Conservation (phyloP, 768 basidiomycete species). For the Ramaria sp. region DNA sequence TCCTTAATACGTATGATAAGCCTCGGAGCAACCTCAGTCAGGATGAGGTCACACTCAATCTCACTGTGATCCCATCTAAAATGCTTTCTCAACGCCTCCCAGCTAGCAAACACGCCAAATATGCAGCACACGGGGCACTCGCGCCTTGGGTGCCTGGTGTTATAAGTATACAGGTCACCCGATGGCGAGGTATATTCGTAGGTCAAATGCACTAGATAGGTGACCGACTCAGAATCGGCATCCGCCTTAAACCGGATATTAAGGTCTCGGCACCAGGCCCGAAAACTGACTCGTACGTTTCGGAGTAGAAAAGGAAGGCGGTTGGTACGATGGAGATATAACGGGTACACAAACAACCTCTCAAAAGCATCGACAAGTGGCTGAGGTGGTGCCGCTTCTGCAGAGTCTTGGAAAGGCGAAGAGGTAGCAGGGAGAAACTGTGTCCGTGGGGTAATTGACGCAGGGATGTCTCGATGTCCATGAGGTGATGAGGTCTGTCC, state of each 20-base stretch:
- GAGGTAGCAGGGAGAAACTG: too few species aligned
- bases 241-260: slow-evolving; percentile 24
- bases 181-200: slow-evolving; percentile 7
- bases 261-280: slow-evolving; percentile 26
- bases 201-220: slow-evolving; percentile 17
- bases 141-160: slow-evolving; percentile 17
- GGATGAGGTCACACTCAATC: slow-evolving; percentile 16
- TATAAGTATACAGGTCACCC: slow-evolving; percentile 7
- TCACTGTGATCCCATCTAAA: slow-evolving; percentile 37
- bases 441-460: background rate
- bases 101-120: slow-evolving; percentile 31
- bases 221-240: slow-evolving; percentile 12
- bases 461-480: background rate
- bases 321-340: background rate
- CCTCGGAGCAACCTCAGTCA: slow-evolving; percentile 25
- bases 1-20: slow-evolving; percentile 1
- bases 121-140: slow-evolving; percentile 46
- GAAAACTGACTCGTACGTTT: slow-evolving; percentile 41
- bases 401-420: background rate
- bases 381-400: background rate
- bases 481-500: background rate
- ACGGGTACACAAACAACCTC: background rate
- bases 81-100: slow-evolving; percentile 36
- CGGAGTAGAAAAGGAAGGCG: slow-evolving; percentile 48
- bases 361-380: slow-evolving; percentile 1